A percentile compares a stretch with the other conserved stretches of the same genome.
phyloP scores from a whole-genome alignment of 129 eudicot species.

The Helichrysum umbraculigerum region DNA sequence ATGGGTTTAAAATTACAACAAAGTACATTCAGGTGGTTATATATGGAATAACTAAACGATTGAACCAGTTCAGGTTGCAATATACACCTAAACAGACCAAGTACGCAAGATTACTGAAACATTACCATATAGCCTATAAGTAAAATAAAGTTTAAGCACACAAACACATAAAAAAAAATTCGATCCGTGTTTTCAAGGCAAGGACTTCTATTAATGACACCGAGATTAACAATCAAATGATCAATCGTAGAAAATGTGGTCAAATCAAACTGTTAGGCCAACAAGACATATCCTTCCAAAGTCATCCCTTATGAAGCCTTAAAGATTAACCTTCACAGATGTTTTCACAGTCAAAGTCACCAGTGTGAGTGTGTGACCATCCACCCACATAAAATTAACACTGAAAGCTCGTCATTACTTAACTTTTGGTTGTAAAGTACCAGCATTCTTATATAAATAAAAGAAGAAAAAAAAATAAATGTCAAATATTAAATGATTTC shows the following conservation, averaged over 20 bases:
- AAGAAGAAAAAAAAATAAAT: not conserved
- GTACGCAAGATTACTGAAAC: not conserved
- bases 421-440: not conserved
- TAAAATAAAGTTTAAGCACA: not conserved
- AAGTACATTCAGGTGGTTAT: not conserved
- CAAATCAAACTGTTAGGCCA: not conserved
- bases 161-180: not conserved
- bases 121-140: not conserved
- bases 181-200: not conserved
- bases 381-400: not conserved
- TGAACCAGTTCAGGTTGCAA: not conserved
- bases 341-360: not conserved
- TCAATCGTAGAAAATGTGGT: not conserved
- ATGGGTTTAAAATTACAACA: not conserved
- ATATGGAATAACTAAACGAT: not conserved
- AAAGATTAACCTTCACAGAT: too few relatives aligned
- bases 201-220: not conserved
- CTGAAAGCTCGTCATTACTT: not conserved
- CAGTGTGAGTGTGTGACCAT: not conserved
- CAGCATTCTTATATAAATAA: not conserved
- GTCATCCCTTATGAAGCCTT: not conserved
- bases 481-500: not conserved
- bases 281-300: not conserved
- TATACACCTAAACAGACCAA: conserved; percentile 3
- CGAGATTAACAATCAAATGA: not conserved